These are phyloP conservation scores for Castanea sativa DNA, from an alignment of 306 rosid species.

Conservation along the genomic window DNA sequence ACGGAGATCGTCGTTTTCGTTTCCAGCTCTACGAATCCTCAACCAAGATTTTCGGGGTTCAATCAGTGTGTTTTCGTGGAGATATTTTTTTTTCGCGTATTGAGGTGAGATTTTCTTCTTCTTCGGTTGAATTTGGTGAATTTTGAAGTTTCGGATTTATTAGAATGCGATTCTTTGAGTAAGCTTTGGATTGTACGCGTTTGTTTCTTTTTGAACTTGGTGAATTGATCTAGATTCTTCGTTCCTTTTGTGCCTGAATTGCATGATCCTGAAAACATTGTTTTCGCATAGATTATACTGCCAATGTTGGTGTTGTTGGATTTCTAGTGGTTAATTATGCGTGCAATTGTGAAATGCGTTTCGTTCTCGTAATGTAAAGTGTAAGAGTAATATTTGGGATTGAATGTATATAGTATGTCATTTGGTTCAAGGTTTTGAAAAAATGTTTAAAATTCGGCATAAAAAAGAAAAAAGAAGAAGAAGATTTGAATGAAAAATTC, in stretches of 20 bases:
- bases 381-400: too few relatives aligned
- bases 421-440: too few relatives aligned
- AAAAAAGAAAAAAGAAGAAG: too few relatives aligned
- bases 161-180: not conserved
- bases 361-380: not conserved
- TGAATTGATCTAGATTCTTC: not conserved
- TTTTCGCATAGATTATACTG: not conserved
- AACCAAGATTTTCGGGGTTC: not conserved
- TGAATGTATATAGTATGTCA: too few relatives aligned
- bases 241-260: not conserved
- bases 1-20: slow-evolving; percentile 1
- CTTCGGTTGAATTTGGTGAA: slow-evolving; percentile 6
- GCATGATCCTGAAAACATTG: not conserved
- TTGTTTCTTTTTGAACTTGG: not conserved
- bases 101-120: slow-evolving; percentile 14
- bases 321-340: not conserved
- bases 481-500: too few relatives aligned
- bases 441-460: too few relatives aligned
- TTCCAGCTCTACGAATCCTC: not conserved
- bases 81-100: not conserved
- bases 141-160: not conserved
- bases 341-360: not conserved
- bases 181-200: not conserved
- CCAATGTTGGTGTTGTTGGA: not conserved
- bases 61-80: not conserved